A percentile compares a stretch with the other conserved stretches of the same genome.
phyloP scores from a whole-genome alignment of 371 early-diverging fungal genomes.

The Capillidium rhysosporum region DNA sequence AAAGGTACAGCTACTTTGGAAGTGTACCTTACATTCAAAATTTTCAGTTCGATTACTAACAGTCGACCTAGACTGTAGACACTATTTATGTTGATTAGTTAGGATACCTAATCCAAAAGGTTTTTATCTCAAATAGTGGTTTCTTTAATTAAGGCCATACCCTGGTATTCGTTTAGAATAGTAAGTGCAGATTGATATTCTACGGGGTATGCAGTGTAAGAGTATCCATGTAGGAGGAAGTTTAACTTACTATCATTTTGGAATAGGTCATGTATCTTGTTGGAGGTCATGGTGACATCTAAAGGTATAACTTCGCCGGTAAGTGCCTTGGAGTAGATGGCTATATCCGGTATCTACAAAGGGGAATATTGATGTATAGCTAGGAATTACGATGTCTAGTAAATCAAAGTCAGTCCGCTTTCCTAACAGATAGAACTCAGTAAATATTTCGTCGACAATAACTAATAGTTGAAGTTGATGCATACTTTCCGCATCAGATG shows the following conservation, averaged over 20 bases:
- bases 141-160: slow-evolving; percentile 16
- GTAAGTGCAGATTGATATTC: slow-evolving; percentile 52
- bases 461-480: slow-evolving; percentile 35
- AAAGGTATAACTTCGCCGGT: slow-evolving; percentile 56
- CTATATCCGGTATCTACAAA: slow-evolving; percentile 40
- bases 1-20: slow-evolving; percentile 35
- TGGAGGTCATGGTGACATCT: slow-evolving; percentile 44
- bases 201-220: slow-evolving; percentile 67
- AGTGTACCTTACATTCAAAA: slow-evolving; percentile 28
- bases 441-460: slow-evolving; percentile 69
- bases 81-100: slow-evolving; percentile 35
- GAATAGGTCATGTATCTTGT: slow-evolving; percentile 42
- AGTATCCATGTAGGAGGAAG: slow-evolving; percentile 62
- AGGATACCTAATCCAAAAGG: slow-evolving; percentile 26
- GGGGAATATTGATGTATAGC: slow-evolving; percentile 10
- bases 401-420: slow-evolving; percentile 34
- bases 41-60: slow-evolving; percentile 42
- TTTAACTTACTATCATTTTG: slow-evolving; percentile 39
- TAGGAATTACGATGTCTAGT: slow-evolving; percentile 23
- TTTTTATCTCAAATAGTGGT: slow-evolving; percentile 16
- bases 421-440: slow-evolving; percentile 59
- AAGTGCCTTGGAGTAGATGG: slow-evolving; percentile 54
- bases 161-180: slow-evolving; percentile 27
- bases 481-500: slow-evolving; percentile 34
- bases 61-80: slow-evolving; percentile 52